phyloP scores from a whole-genome alignment of 768 basidiomycete species.

The Pholiota microspora region DNA sequence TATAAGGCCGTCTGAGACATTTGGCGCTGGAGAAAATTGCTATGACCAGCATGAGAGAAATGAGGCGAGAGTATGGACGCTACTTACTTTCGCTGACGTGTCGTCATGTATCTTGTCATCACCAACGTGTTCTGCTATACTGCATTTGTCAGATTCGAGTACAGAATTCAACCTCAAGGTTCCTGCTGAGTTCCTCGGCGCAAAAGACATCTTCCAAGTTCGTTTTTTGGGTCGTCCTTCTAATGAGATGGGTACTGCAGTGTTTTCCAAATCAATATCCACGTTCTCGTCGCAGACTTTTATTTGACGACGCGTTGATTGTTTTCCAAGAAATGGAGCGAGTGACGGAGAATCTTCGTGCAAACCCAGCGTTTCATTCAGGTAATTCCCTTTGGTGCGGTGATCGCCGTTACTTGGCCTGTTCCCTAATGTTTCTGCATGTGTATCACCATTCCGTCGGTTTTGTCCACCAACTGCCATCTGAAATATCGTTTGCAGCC shows the following conservation, averaged over 20 bases:
- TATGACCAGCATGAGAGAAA: no score
- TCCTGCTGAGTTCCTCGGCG: constrained; percentile 26
- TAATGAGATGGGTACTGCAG: background rate
- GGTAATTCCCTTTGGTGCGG: constrained; percentile 18
- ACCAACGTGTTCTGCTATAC: background rate
- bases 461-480: constrained; percentile 38
- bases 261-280: constrained; percentile 34
- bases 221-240: constrained; percentile 10
- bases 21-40: background rate
- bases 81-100: background rate
- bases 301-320: constrained; percentile 38
- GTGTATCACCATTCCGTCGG: background rate
- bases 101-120: background rate
- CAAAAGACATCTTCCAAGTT: constrained; percentile 37
- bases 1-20: constrained; percentile 5
- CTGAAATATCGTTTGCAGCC: constrained; percentile 46
- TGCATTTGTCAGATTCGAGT: background rate
- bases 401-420: constrained; percentile 5
- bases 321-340: constrained; percentile 47
- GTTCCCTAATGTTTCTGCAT: constrained; percentile 1
- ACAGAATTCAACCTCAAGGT: background rate
- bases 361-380: constrained; percentile 43
- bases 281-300: constrained; percentile 37
- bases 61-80: no score
- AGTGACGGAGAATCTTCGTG: constrained; percentile 50